Percentiles rank a stretch among this genome's conserved stretches.
These are phyloP conservation scores for Pulicaria dysenterica DNA, from an alignment of 129 eudicot genomes.

Conservation along the genomic window DNA sequence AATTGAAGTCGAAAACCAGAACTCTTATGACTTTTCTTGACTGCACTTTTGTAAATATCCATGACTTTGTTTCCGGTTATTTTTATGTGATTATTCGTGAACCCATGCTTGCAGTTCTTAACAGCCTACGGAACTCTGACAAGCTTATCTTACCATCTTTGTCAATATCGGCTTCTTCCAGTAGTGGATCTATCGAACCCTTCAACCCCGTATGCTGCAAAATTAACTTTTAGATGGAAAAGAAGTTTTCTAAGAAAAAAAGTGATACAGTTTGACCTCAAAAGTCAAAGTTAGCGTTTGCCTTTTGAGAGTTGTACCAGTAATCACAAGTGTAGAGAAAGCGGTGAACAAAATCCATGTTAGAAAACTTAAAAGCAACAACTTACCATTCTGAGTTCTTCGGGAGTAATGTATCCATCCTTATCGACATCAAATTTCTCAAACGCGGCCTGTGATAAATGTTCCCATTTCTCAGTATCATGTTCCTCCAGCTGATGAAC, in stretches of 20 bases:
- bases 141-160: constrained; percentile 93
- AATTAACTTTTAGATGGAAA: neutral
- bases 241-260: neutral
- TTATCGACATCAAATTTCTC: constrained; percentile 92
- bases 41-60: neutral
- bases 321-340: neutral
- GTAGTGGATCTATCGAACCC: constrained; percentile 84
- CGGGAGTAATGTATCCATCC: constrained; percentile 92
- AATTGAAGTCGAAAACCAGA: neutral
- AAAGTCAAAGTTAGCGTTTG: neutral
- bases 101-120: constrained; percentile 87
- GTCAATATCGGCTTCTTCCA: constrained; percentile 94
- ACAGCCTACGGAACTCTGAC: constrained; percentile 79
- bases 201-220: constrained; percentile 77
- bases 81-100: constrained; percentile 38
- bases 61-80: neutral
- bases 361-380: constrained; percentile 14
- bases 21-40: constrained; percentile 6
- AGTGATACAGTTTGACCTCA: constrained; percentile 9
- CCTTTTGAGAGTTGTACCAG: neutral
- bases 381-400: constrained; percentile 85
- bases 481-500: constrained; percentile 93
- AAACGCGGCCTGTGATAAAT: constrained; percentile 80
- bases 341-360: no score
- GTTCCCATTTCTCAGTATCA: constrained; percentile 78